Conservation (phyloP, 202 grass and related monocot species). For the Panicum hallii region DNA sequence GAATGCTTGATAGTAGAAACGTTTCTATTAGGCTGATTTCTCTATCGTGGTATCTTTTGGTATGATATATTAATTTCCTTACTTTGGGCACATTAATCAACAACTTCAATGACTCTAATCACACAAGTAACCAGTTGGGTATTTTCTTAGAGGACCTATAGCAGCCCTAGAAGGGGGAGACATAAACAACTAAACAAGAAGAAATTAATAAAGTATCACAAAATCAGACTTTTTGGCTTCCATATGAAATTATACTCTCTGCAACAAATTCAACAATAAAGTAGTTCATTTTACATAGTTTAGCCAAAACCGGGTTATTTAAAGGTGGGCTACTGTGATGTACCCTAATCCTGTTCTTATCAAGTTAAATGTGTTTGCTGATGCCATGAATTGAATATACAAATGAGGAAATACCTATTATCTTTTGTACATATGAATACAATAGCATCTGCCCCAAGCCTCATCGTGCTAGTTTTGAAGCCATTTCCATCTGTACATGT, state of each 20-base stretch:
- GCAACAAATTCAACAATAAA: no score
- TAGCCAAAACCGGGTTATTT: neutral
- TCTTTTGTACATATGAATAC: conserved; percentile 70
- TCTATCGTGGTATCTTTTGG: neutral
- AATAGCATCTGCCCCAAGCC: conserved; percentile 83
- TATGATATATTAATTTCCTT: neutral
- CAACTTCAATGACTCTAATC: neutral
- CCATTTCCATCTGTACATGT: conserved; percentile 82
- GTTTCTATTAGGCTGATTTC: neutral
- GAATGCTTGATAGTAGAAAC: neutral
- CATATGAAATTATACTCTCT: neutral
- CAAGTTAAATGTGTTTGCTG: conserved; percentile 31
- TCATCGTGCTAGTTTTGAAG: conserved; percentile 93
- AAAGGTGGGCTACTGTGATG: neutral
- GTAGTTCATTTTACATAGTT: no score
- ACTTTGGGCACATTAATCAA: neutral
- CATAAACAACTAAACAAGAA: neutral
- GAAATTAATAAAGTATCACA: neutral
- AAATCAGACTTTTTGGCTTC: neutral
- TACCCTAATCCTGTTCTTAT: neutral
- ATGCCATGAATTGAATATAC: conserved; percentile 14
- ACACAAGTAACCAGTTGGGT: conserved; percentile 2
- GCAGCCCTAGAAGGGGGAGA: neutral
- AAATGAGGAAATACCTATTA: conserved; percentile 47
- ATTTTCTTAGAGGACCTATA: conserved; percentile 1